Conservation (phyloP, 805 yeast species). For the Wickerhamiella vanderwaltii region DNA sequence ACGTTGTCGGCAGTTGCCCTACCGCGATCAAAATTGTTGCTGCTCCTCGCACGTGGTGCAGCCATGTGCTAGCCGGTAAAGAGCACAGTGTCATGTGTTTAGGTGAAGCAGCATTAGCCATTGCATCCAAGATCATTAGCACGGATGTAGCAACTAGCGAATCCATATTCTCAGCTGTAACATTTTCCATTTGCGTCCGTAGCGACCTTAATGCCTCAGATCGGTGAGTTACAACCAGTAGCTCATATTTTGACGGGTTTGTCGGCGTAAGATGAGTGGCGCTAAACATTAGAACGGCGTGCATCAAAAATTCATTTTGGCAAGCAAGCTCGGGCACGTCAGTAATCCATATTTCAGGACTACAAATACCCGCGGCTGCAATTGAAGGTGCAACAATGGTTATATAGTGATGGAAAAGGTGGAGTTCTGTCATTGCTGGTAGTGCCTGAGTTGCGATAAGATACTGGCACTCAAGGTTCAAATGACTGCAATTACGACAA, state of each 20-base stretch:
- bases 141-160: constrained; percentile 88
- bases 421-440: constrained; percentile 61
- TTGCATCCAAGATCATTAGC: constrained; percentile 79
- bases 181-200: constrained; percentile 75
- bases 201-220: constrained; percentile 73
- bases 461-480: constrained; percentile 70
- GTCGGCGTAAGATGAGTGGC: constrained; percentile 84
- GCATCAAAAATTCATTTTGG: constrained; percentile 83
- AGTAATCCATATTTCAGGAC: constrained; percentile 70
- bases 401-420: constrained; percentile 78
- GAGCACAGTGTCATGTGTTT: constrained; percentile 36
- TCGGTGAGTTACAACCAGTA: constrained; percentile 60
- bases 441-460: constrained; percentile 25
- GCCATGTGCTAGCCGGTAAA: constrained; percentile 90
- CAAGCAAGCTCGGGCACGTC: constrained; percentile 85
- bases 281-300: constrained; percentile 75
- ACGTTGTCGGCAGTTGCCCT: constrained; percentile 72
- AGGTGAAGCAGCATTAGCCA: constrained; percentile 76
- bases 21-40: constrained; percentile 92
- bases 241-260: constrained; percentile 35
- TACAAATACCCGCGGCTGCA: constrained; percentile 82
- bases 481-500: constrained; percentile 66
- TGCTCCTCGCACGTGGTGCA: constrained; percentile 93
- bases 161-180: constrained; percentile 67
- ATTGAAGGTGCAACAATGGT: constrained; percentile 76